A percentile compares a stretch with the other conserved stretches of the same genome.
phyloP scores from a whole-genome alignment of 2,329 filamentous ascomycete species.

The Fusarium lyarnte region DNA sequence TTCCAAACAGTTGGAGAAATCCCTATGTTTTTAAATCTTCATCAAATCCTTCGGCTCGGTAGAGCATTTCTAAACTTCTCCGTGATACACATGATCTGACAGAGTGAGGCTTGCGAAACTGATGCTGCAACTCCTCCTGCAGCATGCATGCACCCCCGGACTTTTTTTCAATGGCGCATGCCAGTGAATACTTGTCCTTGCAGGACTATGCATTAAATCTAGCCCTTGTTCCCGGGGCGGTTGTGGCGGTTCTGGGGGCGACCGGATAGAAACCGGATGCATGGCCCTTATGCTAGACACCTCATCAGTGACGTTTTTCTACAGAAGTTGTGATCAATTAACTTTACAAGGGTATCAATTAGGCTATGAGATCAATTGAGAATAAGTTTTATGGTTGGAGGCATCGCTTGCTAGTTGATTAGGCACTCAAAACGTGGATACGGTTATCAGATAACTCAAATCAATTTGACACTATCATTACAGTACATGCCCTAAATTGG shows the following conservation, averaged over 20 bases:
- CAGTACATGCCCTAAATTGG: constrained; percentile 3
- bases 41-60: neutral
- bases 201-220: neutral
- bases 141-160: constrained; percentile 9
- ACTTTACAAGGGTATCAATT: neutral
- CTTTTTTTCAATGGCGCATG: constrained; percentile 5
- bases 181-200: constrained; percentile 7
- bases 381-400: neutral
- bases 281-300: constrained; percentile 3
- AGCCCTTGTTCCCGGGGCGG: constrained; percentile 13
- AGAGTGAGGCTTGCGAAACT: constrained; percentile 1
- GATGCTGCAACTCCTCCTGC: constrained; percentile 10
- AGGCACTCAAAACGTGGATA: neutral
- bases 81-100: constrained; percentile 25
- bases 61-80: neutral
- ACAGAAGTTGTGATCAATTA: neutral
- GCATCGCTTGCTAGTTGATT: neutral
- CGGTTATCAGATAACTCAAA: neutral
- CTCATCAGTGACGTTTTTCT: constrained; percentile 4
- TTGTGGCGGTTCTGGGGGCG: constrained; percentile 10
- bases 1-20: neutral
- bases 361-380: neutral
- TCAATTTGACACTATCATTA: constrained; percentile 21
- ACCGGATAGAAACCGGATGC: constrained; percentile 29
- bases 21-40: neutral